These are phyloP conservation scores for Hirsutella rhossiliensis DNA, from an alignment of 2,329 filamentous ascomycete species.

Conservation along the genomic window DNA sequence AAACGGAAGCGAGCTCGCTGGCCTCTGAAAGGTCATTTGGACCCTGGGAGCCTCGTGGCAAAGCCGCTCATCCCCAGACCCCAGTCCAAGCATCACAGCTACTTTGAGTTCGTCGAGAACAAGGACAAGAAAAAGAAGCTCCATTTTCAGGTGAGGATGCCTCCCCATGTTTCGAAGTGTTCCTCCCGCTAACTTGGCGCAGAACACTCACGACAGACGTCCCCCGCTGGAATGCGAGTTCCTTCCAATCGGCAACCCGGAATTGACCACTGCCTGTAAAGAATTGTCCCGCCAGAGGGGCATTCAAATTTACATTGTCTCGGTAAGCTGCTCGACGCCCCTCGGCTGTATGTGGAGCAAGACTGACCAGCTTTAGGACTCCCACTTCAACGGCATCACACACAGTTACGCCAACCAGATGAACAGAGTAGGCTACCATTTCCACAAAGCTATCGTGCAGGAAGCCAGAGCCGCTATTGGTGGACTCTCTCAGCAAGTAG, in stretches of 20 bases:
- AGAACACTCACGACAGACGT: slow-evolving; percentile 39
- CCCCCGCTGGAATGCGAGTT: slow-evolving; percentile 52
- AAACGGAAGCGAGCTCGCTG: slow-evolving; percentile 20
- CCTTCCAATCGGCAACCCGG: slow-evolving; percentile 49
- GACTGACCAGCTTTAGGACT: slow-evolving; percentile 11
- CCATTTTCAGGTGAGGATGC: slow-evolving; percentile 42
- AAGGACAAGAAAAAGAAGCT: slow-evolving; percentile 52
- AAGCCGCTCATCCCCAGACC: slow-evolving; percentile 24
- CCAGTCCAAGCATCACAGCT: slow-evolving; percentile 46
- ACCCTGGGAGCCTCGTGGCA: slow-evolving; percentile 22
- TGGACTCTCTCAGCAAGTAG: slow-evolving; percentile 11
- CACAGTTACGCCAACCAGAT: slow-evolving; percentile 37
- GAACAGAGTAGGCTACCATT: slow-evolving; percentile 48
- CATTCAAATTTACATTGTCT: slow-evolving; percentile 56
- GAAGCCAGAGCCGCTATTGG: slow-evolving; percentile 29
- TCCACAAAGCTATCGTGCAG: slow-evolving; percentile 46
- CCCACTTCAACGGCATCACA: slow-evolving; percentile 17
- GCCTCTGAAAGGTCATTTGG: slow-evolving; percentile 10
- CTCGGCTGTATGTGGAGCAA: too few species aligned
- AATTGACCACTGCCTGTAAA: slow-evolving; percentile 49
- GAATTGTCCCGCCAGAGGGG: slow-evolving; percentile 49
- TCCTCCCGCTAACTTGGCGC: slow-evolving; percentile 13
- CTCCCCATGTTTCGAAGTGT: neutral
- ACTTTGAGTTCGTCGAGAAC: slow-evolving; percentile 54
- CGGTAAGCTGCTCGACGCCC: slow-evolving; percentile 25